phyloP scores from a whole-genome alignment of 805 yeast species.

The Scheffersomyces spartinae region DNA sequence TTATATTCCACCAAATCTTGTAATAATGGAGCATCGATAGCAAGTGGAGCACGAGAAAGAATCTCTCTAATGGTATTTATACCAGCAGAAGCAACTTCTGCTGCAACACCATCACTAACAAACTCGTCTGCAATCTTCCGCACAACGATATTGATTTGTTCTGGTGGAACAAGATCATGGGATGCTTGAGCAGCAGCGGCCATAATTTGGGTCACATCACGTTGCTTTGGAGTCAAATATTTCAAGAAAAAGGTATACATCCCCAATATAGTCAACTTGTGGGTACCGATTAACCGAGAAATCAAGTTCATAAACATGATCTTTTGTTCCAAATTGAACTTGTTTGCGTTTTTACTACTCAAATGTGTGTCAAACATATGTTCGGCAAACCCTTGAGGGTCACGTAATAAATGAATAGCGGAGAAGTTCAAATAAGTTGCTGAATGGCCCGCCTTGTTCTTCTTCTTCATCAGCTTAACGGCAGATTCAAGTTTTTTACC shows the following conservation, averaged over 20 bases:
- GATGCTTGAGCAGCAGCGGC: conserved; percentile 96
- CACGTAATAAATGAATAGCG: conserved; percentile 88
- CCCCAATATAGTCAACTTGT: conserved; percentile 83
- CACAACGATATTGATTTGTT: conserved; percentile 64
- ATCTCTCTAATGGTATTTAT: conserved; percentile 91
- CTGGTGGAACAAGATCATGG: conserved; percentile 97
- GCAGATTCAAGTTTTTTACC: conserved; percentile 74
- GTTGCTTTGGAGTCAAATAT: conserved; percentile 88
- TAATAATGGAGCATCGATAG: conserved; percentile 76
- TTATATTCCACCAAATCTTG: conserved; percentile 87
- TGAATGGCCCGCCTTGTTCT: conserved; percentile 38
- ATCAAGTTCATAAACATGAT: conserved; percentile 79
- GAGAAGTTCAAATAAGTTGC: conserved; percentile 78
- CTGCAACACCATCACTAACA: conserved; percentile 95
- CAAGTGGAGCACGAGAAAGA: conserved; percentile 84
- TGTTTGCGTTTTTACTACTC: conserved; percentile 55
- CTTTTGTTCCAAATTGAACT: conserved; percentile 77
- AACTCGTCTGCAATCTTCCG: conserved; percentile 95
- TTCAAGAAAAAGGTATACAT: conserved; percentile 81
- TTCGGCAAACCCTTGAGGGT: conserved; percentile 97
- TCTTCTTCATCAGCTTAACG: conserved; percentile 55
- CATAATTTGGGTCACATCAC: conserved; percentile 89
- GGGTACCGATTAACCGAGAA: conserved; percentile 87
- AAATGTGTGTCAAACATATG: conserved; percentile 62
- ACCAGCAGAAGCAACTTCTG: conserved; percentile 98